These are phyloP conservation scores for Euryodendron excelsum DNA, from an alignment of 148 eudicot species.

Conservation along the genomic window DNA sequence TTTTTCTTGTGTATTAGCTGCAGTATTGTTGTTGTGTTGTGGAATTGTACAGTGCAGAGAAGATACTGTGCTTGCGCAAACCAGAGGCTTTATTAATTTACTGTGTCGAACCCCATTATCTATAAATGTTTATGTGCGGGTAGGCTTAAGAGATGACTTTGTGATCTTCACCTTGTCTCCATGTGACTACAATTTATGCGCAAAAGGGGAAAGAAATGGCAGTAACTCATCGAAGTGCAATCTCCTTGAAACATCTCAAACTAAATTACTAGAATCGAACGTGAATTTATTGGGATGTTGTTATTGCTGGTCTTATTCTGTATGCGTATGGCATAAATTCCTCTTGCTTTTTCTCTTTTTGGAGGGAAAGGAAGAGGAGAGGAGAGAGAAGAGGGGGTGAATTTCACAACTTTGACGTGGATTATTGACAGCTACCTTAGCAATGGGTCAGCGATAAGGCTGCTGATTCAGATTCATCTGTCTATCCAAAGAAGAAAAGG, in stretches of 20 bases:
- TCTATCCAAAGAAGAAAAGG: no score
- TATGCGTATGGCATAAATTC: neutral
- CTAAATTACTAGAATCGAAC: neutral
- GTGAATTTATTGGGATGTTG: conserved; percentile 1
- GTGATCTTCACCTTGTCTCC: neutral
- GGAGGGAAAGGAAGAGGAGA: neutral
- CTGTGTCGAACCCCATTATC: conserved; percentile 1
- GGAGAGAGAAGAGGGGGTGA: neutral
- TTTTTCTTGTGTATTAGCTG: conserved; percentile 23
- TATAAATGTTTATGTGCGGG: conserved; percentile 3
- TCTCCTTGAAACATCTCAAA: neutral
- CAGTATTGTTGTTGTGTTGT: conserved; percentile 25
- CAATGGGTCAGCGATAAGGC: neutral
- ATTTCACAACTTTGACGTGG: conserved; percentile 1
- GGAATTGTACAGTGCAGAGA: conserved; percentile 49
- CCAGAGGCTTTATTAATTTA: conserved; percentile 24
- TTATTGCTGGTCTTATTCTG: neutral
- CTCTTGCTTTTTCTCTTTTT: neutral
- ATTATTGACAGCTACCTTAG: neutral
- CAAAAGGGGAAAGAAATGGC: neutral
- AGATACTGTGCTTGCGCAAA: conserved; percentile 28
- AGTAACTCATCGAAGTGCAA: neutral
- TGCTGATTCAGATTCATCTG: neutral
- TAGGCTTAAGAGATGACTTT: conserved; percentile 5
- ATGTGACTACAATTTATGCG: neutral